A percentile compares a stretch with the other conserved stretches of the same genome.
Evolutionary conservation across 1,284 basidiomycete genomes (phyloP).

Genomic region (Puccinia horiana): DNA sequence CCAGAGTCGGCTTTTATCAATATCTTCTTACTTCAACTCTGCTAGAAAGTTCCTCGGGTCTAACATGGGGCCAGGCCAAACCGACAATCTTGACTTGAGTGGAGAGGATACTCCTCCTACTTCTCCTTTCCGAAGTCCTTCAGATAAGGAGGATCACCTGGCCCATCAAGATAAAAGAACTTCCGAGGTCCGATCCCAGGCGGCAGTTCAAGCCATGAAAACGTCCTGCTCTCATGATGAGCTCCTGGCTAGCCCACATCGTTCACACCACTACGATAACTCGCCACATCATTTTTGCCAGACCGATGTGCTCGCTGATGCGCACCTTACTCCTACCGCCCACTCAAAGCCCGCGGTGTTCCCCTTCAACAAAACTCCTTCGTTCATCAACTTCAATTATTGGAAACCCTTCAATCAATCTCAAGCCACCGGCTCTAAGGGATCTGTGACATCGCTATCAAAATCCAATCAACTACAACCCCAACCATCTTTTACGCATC

Average conservation of each 20-base stretch:
- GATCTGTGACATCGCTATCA: neutral
- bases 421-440: neutral
- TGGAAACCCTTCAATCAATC: neutral
- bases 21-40: neutral
- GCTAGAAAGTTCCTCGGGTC: neutral
- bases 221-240: neutral
- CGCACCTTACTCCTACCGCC: neutral
- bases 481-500: neutral
- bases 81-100: neutral
- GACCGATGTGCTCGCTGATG: neutral
- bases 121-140: neutral
- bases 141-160: neutral
- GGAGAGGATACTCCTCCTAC: neutral
- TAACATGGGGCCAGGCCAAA: neutral
- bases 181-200: neutral
- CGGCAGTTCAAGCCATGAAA: neutral
- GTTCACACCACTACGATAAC: neutral
- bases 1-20: neutral
- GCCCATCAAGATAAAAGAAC: neutral
- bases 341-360: constrained; percentile 2
- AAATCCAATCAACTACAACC: neutral
- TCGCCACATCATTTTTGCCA: neutral
- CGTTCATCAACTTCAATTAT: constrained; percentile 25
- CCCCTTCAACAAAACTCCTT: constrained; percentile 26
- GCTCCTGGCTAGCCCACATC: neutral